These are phyloP conservation scores for Oenanthe javanica DNA, from an alignment of 140 eudicot species.

Conservation along the genomic window DNA sequence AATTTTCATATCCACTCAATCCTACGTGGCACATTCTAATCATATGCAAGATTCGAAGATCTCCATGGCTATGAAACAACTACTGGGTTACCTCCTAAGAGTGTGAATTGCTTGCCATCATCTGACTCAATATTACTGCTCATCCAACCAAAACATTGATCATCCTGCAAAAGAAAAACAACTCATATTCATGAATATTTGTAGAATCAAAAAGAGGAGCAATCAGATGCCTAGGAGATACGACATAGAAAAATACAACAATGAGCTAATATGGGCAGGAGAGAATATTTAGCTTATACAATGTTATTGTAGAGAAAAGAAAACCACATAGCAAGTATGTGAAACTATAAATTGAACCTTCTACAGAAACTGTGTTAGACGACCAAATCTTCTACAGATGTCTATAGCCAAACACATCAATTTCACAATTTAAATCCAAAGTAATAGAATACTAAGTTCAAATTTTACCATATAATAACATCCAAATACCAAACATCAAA, in stretches of 20 bases:
- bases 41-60: neutral
- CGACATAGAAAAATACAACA: neutral
- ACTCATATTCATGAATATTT: neutral
- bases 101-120: slow-evolving; percentile 44
- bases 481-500: too few relatives aligned
- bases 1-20: neutral
- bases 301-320: neutral
- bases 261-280: neutral
- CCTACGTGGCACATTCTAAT: neutral
- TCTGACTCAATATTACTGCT: slow-evolving; percentile 48
- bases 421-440: too few relatives aligned
- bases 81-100: slow-evolving; percentile 65
- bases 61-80: neutral
- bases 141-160: slow-evolving; percentile 79
- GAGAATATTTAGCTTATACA: neutral
- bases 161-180: slow-evolving; percentile 28
- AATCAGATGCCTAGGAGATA: slow-evolving; percentile 4
- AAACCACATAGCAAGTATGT: neutral
- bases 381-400: neutral
- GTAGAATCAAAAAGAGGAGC: too few relatives aligned
- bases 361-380: neutral
- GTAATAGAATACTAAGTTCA: too few relatives aligned
- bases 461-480: too few relatives aligned
- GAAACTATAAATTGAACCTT: neutral
- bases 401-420: too few relatives aligned